Evolutionary conservation across 768 basidiomycete genomes (phyloP).

Genomic region (Pleurotus salmoneostramineus): DNA sequence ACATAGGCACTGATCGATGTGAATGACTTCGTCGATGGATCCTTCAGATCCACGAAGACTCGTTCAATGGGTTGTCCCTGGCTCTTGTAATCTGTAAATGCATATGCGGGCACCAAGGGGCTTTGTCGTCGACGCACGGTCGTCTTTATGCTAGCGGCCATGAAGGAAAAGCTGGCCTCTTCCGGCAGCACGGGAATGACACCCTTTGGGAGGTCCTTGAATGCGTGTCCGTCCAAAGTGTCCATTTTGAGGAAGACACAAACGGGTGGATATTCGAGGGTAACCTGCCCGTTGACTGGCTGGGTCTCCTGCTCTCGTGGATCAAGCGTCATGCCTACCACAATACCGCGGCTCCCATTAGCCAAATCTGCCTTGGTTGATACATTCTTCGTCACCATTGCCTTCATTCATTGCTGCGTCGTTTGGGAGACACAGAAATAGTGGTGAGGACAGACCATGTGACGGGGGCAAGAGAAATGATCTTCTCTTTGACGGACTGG

Average conservation of each 20-base stretch:
- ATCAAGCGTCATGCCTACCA: slow-evolving; percentile 28
- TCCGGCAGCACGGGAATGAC: background rate
- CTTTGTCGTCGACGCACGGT: slow-evolving; percentile 14
- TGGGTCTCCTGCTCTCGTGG: slow-evolving; percentile 17
- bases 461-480: no score
- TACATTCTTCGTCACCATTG: slow-evolving; percentile 9
- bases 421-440: no score
- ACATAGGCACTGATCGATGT: slow-evolving; percentile 28
- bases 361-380: slow-evolving; percentile 33
- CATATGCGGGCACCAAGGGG: slow-evolving; percentile 21
- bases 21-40: slow-evolving; percentile 21
- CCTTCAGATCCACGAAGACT: slow-evolving; percentile 20
- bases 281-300: slow-evolving; percentile 7
- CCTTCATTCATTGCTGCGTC: background rate
- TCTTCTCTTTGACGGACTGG: no score
- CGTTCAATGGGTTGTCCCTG: slow-evolving; percentile 15
- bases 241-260: background rate
- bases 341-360: slow-evolving; percentile 33
- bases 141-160: no score
- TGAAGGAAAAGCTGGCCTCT: background rate
- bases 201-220: slow-evolving; percentile 8
- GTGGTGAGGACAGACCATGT: no score
- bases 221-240: background rate
- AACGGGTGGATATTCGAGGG: slow-evolving; percentile 25
- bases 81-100: slow-evolving; percentile 14